Percentiles rank a stretch among this genome's conserved stretches.
Evolutionary conservation across 371 early-diverging fungal species (phyloP).

Genomic region (Actinomortierella wolfii): DNA sequence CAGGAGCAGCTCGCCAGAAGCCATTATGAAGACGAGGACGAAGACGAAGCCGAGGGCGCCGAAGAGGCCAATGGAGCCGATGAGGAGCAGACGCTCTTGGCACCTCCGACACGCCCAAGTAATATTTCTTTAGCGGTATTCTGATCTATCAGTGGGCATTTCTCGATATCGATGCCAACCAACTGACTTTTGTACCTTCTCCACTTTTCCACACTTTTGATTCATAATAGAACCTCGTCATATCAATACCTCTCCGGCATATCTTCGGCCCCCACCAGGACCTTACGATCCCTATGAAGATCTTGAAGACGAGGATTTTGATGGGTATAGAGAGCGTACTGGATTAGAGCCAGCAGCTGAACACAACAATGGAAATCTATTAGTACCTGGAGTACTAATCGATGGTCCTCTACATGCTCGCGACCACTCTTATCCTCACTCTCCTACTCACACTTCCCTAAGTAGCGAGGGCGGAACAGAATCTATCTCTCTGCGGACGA

Average conservation of each 20-base stretch:
- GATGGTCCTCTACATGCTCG: no score
- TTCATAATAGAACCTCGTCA: slow-evolving; percentile 11
- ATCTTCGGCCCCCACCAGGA: slow-evolving; percentile 5
- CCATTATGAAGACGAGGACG: slow-evolving; percentile 18
- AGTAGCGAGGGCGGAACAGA: slow-evolving; percentile 35
- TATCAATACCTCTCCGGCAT: slow-evolving; percentile 15
- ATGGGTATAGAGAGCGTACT: slow-evolving; percentile 29
- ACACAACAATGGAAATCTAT: no score
- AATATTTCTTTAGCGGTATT: not conserved
- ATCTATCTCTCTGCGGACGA: slow-evolving; percentile 30
- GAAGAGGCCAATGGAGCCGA: slow-evolving; percentile 5
- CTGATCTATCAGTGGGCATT: not conserved
- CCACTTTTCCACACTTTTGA: no score
- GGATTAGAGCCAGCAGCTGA: no score
- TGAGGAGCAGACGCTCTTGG: slow-evolving; percentile 18
- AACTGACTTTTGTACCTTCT: not conserved
- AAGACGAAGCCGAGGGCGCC: slow-evolving; percentile 4
- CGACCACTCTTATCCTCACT: no score
- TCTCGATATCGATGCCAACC: not conserved
- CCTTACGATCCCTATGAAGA: slow-evolving; percentile 43
- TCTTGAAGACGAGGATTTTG: slow-evolving; percentile 32
- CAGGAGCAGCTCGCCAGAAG: slow-evolving; percentile 25
- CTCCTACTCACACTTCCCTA: slow-evolving; percentile 13
- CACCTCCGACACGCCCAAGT: not conserved
- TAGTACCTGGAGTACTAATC: no score